Evolutionary conservation across 768 basidiomycete species (phyloP), one percentile per base, ranked within the genome.

Genomic region (Bullera alba): DNA sequence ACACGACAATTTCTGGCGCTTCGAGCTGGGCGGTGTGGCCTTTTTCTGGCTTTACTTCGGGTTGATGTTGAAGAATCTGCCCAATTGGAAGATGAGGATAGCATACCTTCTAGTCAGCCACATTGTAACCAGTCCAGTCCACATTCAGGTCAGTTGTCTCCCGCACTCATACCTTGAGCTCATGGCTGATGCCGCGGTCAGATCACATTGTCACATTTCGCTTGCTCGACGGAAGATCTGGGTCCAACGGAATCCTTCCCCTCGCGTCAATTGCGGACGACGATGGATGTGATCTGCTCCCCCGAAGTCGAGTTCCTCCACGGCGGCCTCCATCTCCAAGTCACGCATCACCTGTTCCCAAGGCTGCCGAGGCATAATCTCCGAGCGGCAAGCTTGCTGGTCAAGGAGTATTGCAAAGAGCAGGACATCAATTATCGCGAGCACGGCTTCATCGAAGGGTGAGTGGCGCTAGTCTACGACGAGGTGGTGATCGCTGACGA

Each of bases 181-280:
- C 16, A 28, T 16, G 25, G 22, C 25, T 50, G 34, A 17, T 28
- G 37, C 14, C 19, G 29, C 54, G 45, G 7, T 2, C 58, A 78
- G 77, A 97, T 99, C 61, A 92, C 96, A 1, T 81, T 97, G 23
- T 99, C 95, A 6, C 95, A 99, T 76, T 99, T 92, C 71, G 85
- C 88, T 42, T 89, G 91, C 77, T 90, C 93, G 12, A 92, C 91
- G 2, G 84, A 77, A 7, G 93, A 96, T 67, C 77, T 96, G 17
- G 92, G 92, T 12, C 87, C 88, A 1, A 75, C 76, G 25, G 95
- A 99, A 68, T 92, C 89, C 0, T 97, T 96, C 76, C 81, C 85
- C 3, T 84, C 88, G 60, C 84, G 95, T 15, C 95, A 99, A 71
- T 76, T 99, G 62, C 85, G 95, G 42, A 99, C 95, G n/a, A 97